Conservation (phyloP, 2,329 filamentous ascomycete species). For the Colletotrichum theobromicola region DNA sequence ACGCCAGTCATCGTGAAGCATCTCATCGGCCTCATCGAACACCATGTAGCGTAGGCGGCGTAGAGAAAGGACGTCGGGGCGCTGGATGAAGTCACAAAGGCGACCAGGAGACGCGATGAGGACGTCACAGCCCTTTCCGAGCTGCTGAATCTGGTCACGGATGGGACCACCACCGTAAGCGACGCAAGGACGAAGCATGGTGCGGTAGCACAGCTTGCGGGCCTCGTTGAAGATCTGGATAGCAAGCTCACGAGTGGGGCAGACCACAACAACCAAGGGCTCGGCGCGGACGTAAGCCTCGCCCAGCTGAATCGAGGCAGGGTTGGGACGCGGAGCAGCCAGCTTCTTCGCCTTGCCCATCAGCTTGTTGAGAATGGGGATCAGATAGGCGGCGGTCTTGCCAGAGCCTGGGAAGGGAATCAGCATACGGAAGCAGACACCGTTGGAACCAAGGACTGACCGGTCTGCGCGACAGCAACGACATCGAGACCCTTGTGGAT, state of each 20-base stretch:
- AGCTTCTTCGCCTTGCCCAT: conserved; percentile 97
- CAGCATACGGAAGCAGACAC: conserved; percentile 2
- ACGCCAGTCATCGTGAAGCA: conserved; percentile 82
- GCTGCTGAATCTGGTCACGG: conserved; percentile 72
- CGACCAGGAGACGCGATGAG: conserved; percentile 89
- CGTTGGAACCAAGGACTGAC: conserved; percentile 52
- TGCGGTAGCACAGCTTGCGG: conserved; percentile 90
- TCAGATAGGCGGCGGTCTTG: conserved; percentile 91
- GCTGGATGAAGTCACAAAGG: conserved; percentile 81
- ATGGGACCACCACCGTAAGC: conserved; percentile 84
- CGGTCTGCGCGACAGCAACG: conserved; percentile 90
- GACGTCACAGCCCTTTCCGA: conserved; percentile 86
- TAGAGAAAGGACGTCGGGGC: conserved; percentile 71
- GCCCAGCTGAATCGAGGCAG: conserved; percentile 56
- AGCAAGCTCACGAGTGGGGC: conserved; percentile 87
- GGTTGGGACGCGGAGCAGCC: conserved; percentile 76
- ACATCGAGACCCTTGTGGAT: conserved; percentile 80
- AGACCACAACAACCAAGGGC: conserved; percentile 85
- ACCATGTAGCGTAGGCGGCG: conserved; percentile 80
- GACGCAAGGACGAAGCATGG: conserved; percentile 91
- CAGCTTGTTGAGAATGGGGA: conserved; percentile 86
- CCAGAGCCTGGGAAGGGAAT: conserved; percentile 73
- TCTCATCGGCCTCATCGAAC: conserved; percentile 94
- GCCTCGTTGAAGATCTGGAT: conserved; percentile 96
- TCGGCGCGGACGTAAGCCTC: conserved; percentile 70